These are phyloP conservation scores for Millerago galiae DNA, from an alignment of 805 yeast genomes.

Conservation along the genomic window DNA sequence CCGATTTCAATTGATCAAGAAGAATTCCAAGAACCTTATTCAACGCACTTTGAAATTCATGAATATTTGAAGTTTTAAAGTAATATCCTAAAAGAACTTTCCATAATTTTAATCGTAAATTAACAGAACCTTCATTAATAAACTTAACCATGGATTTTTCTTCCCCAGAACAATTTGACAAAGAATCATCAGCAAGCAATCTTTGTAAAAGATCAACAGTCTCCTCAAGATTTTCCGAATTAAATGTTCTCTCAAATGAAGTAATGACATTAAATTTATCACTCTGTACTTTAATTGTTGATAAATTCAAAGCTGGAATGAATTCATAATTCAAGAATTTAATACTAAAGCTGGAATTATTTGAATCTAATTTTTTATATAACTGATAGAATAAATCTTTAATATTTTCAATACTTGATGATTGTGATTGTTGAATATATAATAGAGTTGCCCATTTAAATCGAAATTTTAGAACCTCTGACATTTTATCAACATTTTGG, in stretches of 20 bases:
- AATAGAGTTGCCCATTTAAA: constrained; percentile 44
- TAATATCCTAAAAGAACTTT: constrained; percentile 58
- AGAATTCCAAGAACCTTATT: constrained; percentile 44
- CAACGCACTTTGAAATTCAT: constrained; percentile 42
- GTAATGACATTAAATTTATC: constrained; percentile 68
- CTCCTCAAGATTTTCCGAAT: constrained; percentile 20
- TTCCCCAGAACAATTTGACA: constrained; percentile 21
- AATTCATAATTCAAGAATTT: constrained; percentile 51
- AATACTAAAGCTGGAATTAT: constrained; percentile 22
- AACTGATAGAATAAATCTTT: constrained; percentile 22
- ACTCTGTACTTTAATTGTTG: constrained; percentile 50
- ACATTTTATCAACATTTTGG: constrained; percentile 6
- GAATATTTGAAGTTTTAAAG: constrained; percentile 22
- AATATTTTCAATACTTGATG: constrained; percentile 28
- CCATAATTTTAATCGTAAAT: constrained; percentile 71
- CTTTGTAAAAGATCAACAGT: constrained; percentile 36
- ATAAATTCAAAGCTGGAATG: constrained; percentile 49
- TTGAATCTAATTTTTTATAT: constrained; percentile 12
- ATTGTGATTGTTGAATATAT: constrained; percentile 35
- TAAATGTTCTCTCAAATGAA: constrained; percentile 41
- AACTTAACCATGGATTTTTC: constrained; percentile 54
- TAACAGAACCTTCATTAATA: constrained; percentile 55
- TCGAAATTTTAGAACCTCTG: constrained; percentile 23
- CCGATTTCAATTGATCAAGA: constrained; percentile 27
- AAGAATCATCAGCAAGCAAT: constrained; percentile 25